These are phyloP conservation scores for Euclidium syriacum DNA, from an alignment of 345 rosid species.

Conservation along the genomic window DNA sequence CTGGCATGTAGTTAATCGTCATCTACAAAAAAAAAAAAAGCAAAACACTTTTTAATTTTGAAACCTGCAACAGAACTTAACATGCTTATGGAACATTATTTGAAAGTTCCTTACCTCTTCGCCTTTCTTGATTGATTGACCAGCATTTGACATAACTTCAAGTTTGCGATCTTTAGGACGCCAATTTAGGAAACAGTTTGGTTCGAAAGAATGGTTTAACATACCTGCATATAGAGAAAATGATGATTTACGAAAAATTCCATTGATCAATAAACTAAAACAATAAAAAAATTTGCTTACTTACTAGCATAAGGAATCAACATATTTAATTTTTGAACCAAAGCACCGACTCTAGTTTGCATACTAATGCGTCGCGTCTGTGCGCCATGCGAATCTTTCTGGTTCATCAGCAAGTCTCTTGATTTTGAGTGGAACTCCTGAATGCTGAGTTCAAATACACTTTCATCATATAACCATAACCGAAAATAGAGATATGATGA, in stretches of 20 bases:
- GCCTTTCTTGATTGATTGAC: slow-evolving; percentile 68
- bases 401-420: slow-evolving; percentile 82
- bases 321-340: slow-evolving; percentile 86
- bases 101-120: slow-evolving; percentile 68
- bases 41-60: background rate
- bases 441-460: slow-evolving; percentile 44
- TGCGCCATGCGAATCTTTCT: slow-evolving; percentile 82
- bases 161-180: slow-evolving; percentile 93
- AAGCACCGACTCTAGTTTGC: slow-evolving; percentile 79
- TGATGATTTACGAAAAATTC: background rate
- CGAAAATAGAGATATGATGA: background rate
- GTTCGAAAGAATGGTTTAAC: slow-evolving; percentile 83
- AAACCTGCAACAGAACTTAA: background rate
- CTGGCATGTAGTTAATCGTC: slow-evolving; percentile 75
- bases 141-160: slow-evolving; percentile 96
- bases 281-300: background rate
- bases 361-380: slow-evolving; percentile 76
- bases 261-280: background rate
- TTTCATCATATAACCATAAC: slow-evolving; percentile 9
- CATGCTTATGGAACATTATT: background rate
- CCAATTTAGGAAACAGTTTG: slow-evolving; percentile 95
- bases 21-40: slow-evolving; percentile 40
- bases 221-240: slow-evolving; percentile 65
- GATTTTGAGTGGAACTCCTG: slow-evolving; percentile 79
- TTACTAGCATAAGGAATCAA: slow-evolving; percentile 91